Evolutionary conservation across 768 basidiomycete species (phyloP).

Genomic region (Panellus pusillus): DNA sequence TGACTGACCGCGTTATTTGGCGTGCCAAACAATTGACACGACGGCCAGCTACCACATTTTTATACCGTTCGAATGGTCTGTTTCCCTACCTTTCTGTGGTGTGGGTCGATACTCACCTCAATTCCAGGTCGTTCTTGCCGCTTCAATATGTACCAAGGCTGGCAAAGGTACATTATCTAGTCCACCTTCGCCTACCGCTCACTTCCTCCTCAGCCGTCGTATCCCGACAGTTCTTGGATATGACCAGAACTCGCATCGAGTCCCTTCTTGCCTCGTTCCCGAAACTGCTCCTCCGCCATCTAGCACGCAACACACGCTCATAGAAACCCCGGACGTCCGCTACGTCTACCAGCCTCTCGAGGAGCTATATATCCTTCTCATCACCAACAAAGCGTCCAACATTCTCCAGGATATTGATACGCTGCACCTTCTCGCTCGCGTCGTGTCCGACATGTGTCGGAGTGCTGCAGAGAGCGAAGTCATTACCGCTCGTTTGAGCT

Average conservation of each 20-base stretch:
- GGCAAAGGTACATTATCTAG: conserved; percentile 74
- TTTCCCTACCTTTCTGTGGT: no score
- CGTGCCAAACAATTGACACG: conserved; percentile 8
- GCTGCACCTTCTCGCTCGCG: conserved; percentile 88
- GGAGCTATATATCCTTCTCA: conserved; percentile 94
- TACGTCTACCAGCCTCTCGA: conserved; percentile 97
- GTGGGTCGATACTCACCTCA: no score
- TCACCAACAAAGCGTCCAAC: conserved; percentile 99
- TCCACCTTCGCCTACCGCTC: not conserved
- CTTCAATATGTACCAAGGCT: conserved; percentile 92
- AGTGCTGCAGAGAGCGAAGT: conserved; percentile 89
- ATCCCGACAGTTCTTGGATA: conserved; percentile 93
- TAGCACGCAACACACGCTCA: conserved; percentile 94
- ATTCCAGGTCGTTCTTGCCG: conserved; percentile 83
- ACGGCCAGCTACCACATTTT: conserved; percentile 8
- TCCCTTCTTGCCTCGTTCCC: conserved; percentile 96
- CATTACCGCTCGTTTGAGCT: conserved; percentile 89
- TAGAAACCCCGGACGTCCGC: conserved; percentile 92
- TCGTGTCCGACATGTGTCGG: conserved; percentile 90
- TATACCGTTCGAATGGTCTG: not conserved
- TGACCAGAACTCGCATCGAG: conserved; percentile 91
- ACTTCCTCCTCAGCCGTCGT: conserved; percentile 67
- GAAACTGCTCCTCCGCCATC: conserved; percentile 82
- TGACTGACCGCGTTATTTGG: not conserved
- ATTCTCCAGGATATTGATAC: conserved; percentile 98